Base-by-base conservation (phyloP, 2,329 filamentous ascomycete species). In the Aspergillus amoenus region DNA sequence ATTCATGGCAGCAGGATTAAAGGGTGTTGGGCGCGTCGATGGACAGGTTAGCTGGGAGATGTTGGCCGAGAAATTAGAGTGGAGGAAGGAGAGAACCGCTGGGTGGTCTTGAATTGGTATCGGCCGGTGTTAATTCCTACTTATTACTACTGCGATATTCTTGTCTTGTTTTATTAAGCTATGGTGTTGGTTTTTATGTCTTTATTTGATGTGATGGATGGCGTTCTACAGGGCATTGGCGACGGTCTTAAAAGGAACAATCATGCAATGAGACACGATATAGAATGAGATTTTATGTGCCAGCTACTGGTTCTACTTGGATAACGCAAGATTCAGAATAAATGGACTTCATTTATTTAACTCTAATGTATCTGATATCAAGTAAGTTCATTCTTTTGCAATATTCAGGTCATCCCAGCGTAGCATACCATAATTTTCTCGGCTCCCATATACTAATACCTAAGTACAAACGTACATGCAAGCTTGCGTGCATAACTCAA, bases 31-130 rank as follows among this genome's bases (percentile, higher is more conserved):
- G 49, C 83, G 92, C 64, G 89, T 88, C 34, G 88, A 89, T 47
- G 85, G 85, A 27, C 86, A 90, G 74, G 81, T 67, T 68, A 83
- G 87, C 69, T 93, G 92, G 89, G 90, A 94, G 73, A 85, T 89
- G 58, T 71, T 96, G 59, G 91, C 89, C 0, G 91, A 96, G 72
- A 89, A 88, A 78, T 73, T 96, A 44, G 88, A 93, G 50, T 77
- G 74, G 74, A 70, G 72, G 51, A 67, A 67, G 49, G 61, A 58
- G 47, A 55, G 56, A 46, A 32, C 44, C 22, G 15, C 9, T 40
- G 41, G 44, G 15, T 56, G 44, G 37, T 21, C 43, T n/a, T 53
- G 34, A 45, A 4, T n/a, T 3, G 27, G 27, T 11, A 30, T 30
- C 27, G 27, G 27, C 3, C 5, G 7, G 11, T 13, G n/a, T 12